Conservation (phyloP, 768 basidiomycete species). For the Mycena albidolilacea region DNA sequence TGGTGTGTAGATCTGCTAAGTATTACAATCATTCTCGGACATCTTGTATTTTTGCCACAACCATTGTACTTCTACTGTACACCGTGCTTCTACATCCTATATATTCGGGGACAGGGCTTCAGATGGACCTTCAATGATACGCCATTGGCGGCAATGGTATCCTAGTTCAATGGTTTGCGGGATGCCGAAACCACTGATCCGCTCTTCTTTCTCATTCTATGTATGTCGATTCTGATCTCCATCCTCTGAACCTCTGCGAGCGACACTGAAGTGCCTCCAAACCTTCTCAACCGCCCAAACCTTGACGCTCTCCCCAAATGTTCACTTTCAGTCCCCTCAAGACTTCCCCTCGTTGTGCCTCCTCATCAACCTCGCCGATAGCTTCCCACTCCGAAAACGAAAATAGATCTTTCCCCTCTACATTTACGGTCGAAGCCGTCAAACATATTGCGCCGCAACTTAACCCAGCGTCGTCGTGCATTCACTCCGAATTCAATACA, state of each 20-base stretch:
- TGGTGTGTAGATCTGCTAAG: conserved; percentile 14
- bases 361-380: neutral
- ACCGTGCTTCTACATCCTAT: neutral
- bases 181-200: no score
- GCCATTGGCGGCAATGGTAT: no score
- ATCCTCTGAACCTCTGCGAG: no score
- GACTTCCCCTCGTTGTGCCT: no score
- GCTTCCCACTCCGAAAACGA: neutral
- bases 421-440: neutral
- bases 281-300: no score
- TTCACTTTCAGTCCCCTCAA: no score
- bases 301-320: no score
- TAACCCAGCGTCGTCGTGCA: neutral
- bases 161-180: no score
- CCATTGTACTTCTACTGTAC: conserved; percentile 21
- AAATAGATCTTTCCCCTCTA: neutral
- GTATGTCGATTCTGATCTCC: no score
- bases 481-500: conserved; percentile 5
- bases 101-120: neutral
- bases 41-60: conserved; percentile 36
- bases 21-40: conserved; percentile 20
- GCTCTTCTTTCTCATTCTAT: no score
- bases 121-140: no score
- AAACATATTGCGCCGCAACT: conserved; percentile 9
- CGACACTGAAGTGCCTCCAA: no score